Percentiles rank a stretch among this genome's conserved stretches.
Evolutionary conservation across 108 stramenopile genomes (phyloP).

Genomic region (Discostella stelligeroides): DNA sequence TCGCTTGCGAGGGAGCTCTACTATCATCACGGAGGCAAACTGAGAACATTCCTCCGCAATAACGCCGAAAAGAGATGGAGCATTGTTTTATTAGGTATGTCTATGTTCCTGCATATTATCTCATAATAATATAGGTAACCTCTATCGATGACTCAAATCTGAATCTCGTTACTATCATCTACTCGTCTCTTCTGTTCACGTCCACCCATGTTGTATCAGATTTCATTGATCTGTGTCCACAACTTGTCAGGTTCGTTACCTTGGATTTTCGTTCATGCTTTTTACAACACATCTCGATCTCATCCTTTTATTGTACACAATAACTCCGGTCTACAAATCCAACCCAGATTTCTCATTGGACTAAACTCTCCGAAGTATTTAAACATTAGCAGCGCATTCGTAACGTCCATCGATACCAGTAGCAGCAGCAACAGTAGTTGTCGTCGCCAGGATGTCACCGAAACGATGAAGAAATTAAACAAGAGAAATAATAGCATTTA

Average conservation of each 20-base stretch:
- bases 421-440: background rate
- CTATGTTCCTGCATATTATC: too few relatives aligned
- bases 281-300: background rate
- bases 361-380: constrained; percentile 12
- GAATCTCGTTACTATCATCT: too few relatives aligned
- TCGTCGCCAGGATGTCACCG: constrained; percentile 13
- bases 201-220: constrained; percentile 11
- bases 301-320: too few relatives aligned
- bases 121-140: too few relatives aligned
- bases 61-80: constrained; percentile 24
- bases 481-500: constrained; percentile 2
- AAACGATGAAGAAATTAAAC: background rate
- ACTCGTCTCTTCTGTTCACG: too few relatives aligned
- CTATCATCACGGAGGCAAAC: constrained; percentile 5
- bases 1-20: constrained; percentile 27
- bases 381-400: background rate
- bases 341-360: constrained; percentile 17
- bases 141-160: too few relatives aligned
- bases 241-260: constrained; percentile 11
- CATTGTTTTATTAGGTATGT: constrained; percentile 12
- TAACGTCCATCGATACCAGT: background rate
- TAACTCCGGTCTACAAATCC: background rate
- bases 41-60: constrained; percentile 15
- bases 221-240: constrained; percentile 23
- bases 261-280: background rate